A percentile compares a stretch with the other conserved stretches of the same genome.
phyloP scores from a whole-genome alignment of 345 rosid genomes.

The Ricinus communis region DNA sequence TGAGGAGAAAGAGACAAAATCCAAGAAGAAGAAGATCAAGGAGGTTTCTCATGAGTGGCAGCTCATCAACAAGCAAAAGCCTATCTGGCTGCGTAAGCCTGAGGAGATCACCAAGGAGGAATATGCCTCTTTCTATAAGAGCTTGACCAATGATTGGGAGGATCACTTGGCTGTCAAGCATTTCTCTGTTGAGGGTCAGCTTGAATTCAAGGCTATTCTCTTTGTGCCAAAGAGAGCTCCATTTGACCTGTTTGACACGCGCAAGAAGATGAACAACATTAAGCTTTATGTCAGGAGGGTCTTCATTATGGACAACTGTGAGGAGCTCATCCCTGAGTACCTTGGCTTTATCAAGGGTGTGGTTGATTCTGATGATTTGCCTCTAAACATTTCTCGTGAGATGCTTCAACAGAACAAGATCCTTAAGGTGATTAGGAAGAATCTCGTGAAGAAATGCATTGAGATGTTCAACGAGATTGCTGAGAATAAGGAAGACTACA shows the following conservation, averaged over 20 bases:
- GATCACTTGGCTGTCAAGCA: conserved; percentile 85
- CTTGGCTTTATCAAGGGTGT: conserved; percentile 85
- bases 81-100: conserved; percentile 89
- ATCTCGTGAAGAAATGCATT: conserved; percentile 82
- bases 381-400: conserved; percentile 92
- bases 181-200: conserved; percentile 92
- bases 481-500: conserved; percentile 85
- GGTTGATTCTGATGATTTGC: conserved; percentile 88
- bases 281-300: conserved; percentile 84
- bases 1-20: conserved; percentile 69
- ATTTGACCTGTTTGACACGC: conserved; percentile 79
- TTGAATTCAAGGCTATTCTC: conserved; percentile 80
- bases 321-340: conserved; percentile 78
- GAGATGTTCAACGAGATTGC: conserved; percentile 92
- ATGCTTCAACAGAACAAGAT: conserved; percentile 90
- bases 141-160: conserved; percentile 88
- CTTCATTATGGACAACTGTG: conserved; percentile 94
- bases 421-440: conserved; percentile 90
- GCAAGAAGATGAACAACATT: conserved; percentile 84
- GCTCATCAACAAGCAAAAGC: conserved; percentile 84
- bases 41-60: conserved; percentile 91
- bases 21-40: conserved; percentile 84
- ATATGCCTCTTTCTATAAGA: conserved; percentile 84
- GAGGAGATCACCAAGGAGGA: conserved; percentile 88
- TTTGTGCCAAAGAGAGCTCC: conserved; percentile 86